phyloP scores from a whole-genome alignment of 139 green algal species.

The Picochlorum costavermella region DNA sequence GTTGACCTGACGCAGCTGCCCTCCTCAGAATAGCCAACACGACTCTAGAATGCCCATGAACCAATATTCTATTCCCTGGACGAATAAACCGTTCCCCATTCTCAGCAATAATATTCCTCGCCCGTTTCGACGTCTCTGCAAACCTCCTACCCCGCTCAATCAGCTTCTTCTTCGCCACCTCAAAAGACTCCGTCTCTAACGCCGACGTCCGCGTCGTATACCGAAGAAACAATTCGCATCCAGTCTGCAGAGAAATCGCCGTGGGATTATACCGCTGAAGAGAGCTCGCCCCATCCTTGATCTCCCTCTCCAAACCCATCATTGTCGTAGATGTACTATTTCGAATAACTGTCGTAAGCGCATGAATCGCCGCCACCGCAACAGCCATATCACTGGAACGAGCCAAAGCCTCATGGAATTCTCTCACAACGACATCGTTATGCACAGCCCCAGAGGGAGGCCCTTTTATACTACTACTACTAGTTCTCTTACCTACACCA shows the following conservation, averaged over 20 bases:
- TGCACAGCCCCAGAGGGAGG: not conserved
- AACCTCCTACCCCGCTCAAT: slow-evolving; percentile 55
- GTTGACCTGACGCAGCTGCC: slow-evolving; percentile 50
- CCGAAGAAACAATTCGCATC: slow-evolving; percentile 88
- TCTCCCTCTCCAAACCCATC: slow-evolving; percentile 82
- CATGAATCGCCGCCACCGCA: slow-evolving; percentile 76
- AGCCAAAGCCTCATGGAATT: slow-evolving; percentile 65
- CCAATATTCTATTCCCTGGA: slow-evolving; percentile 61
- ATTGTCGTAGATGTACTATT: slow-evolving; percentile 62
- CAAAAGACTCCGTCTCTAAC: slow-evolving; percentile 71
- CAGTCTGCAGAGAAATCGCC: slow-evolving; percentile 78
- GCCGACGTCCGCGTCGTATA: slow-evolving; percentile 81
- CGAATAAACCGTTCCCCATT: slow-evolving; percentile 79
- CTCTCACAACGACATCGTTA: slow-evolving; percentile 44
- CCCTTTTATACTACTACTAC: not conserved
- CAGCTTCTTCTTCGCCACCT: slow-evolving; percentile 57
- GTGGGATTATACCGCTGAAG: slow-evolving; percentile 78
- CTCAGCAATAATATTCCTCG: slow-evolving; percentile 78
- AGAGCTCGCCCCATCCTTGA: slow-evolving; percentile 61
- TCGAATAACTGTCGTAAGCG: slow-evolving; percentile 72
- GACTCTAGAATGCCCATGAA: slow-evolving; percentile 83
- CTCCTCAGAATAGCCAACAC: slow-evolving; percentile 71
- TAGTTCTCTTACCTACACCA: too few relatives aligned
- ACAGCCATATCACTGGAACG: slow-evolving; percentile 67
- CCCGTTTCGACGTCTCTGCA: slow-evolving; percentile 68